Evolutionary conservation across 257 asterid species (phyloP).

Genomic region (Solanum pennellii): DNA sequence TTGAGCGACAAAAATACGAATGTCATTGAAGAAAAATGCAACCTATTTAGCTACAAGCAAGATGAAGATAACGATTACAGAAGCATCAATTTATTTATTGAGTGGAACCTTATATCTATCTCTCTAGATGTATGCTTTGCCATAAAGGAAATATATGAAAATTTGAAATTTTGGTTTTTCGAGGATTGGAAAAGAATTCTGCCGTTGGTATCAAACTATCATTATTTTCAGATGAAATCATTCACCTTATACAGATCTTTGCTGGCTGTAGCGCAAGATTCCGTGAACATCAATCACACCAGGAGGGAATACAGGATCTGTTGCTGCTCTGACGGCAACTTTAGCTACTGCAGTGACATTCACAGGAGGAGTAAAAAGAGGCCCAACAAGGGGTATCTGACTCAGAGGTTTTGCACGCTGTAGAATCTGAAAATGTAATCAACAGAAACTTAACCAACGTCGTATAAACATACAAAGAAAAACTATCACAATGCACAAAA

Average conservation of each 20-base stretch:
- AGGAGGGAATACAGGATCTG: conserved; percentile 86
- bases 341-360: conserved; percentile 68
- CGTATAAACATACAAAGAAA: background rate
- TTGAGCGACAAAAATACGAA: background rate
- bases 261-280: conserved; percentile 61
- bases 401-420: conserved; percentile 55
- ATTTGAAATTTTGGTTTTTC: background rate
- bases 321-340: conserved; percentile 83
- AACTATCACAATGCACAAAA: background rate
- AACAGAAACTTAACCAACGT: background rate
- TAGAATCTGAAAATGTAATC: conserved; percentile 45
- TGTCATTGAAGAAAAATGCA: background rate
- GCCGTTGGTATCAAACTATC: background rate
- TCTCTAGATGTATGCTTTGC: background rate
- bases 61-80: background rate
- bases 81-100: background rate
- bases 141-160: background rate
- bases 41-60: background rate
- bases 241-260: conserved; percentile 18
- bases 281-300: conserved; percentile 76
- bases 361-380: conserved; percentile 75
- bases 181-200: background rate
- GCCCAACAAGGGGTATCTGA: conserved; percentile 80
- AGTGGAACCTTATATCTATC: background rate
- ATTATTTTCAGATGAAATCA: background rate